Evolutionary conservation across 2,329 filamentous ascomycete genomes (phyloP).

Genomic region (Alternaria dauci): DNA sequence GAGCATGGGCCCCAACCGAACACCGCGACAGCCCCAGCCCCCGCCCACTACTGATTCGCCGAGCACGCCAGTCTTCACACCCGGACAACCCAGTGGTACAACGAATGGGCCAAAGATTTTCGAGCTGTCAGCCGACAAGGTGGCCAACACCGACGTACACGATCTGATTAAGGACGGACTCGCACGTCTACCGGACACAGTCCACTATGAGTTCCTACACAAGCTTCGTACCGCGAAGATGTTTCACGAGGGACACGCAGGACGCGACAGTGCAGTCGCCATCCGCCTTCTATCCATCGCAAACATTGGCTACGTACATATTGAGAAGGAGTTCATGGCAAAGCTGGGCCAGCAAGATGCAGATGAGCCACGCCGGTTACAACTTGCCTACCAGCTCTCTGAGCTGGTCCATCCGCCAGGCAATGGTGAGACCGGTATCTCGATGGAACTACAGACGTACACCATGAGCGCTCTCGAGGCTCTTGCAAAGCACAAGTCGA

Average conservation of each 20-base stretch:
- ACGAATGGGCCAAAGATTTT: slow-evolving; percentile 54
- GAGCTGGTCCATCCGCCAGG: slow-evolving; percentile 87
- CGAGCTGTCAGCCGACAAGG: slow-evolving; percentile 66
- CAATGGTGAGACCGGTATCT: slow-evolving; percentile 72
- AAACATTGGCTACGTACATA: slow-evolving; percentile 89
- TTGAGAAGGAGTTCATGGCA: slow-evolving; percentile 82
- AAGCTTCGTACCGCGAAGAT: slow-evolving; percentile 85
- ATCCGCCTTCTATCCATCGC: slow-evolving; percentile 86
- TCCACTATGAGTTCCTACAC: slow-evolving; percentile 85
- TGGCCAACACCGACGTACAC: slow-evolving; percentile 54
- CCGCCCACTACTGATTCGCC: slow-evolving; percentile 57
- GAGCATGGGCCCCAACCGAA: slow-evolving; percentile 57
- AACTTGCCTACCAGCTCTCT: slow-evolving; percentile 89
- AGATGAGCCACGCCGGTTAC: slow-evolving; percentile 87
- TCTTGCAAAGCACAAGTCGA: slow-evolving; percentile 79
- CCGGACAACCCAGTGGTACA: slow-evolving; percentile 42
- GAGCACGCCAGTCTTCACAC: slow-evolving; percentile 56
- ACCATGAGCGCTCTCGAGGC: slow-evolving; percentile 84
- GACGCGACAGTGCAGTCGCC: slow-evolving; percentile 78
- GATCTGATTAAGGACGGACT: slow-evolving; percentile 54
- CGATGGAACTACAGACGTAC: slow-evolving; percentile 80
- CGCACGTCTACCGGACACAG: slow-evolving; percentile 72
- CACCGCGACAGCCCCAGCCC: slow-evolving; percentile 59
- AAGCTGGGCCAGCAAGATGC: slow-evolving; percentile 86
- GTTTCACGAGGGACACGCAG: slow-evolving; percentile 69